Conservation (phyloP, 2,329 filamentous ascomycete genomes). For the Neonectria punicea region DNA sequence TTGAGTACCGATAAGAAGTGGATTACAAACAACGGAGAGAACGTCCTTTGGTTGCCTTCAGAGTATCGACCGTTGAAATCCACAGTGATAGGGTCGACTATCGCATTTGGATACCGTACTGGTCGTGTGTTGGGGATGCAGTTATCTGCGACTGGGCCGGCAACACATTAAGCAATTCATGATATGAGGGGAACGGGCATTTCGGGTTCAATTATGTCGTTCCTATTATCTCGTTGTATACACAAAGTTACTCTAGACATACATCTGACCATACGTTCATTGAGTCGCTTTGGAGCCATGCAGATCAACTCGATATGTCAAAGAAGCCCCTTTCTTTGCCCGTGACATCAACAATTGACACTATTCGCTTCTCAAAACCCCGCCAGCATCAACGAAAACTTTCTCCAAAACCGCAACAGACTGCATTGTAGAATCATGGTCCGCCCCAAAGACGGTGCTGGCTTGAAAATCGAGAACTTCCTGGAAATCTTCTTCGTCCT, state of each 20-base stretch:
- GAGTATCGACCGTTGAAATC: background rate
- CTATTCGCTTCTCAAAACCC: background rate
- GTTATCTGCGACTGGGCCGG: background rate
- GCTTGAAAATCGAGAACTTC: conserved; percentile 30
- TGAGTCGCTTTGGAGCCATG: no score
- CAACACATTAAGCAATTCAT: background rate
- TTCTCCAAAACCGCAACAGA: conserved; percentile 18
- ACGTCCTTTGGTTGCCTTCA: background rate
- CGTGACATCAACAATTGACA: background rate
- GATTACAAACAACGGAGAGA: background rate
- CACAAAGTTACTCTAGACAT: no score
- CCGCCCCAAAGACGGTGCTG: conserved; percentile 11
- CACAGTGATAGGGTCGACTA: background rate
- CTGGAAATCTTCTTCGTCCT: conserved; percentile 1
- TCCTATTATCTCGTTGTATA: background rate
- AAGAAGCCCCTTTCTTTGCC: no score
- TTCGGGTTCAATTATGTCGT: background rate
- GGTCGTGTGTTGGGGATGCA: background rate
- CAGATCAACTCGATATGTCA: background rate
- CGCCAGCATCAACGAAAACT: conserved; percentile 22
- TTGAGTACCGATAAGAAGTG: background rate
- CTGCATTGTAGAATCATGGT: conserved; percentile 31
- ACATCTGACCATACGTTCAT: no score
- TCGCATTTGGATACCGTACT: background rate
- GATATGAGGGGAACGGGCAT: background rate